Percentiles rank a stretch among this genome's conserved stretches.
These are phyloP conservation scores for Diaporthe caulivora DNA, from an alignment of 2,329 filamentous ascomycete genomes.

Conservation along the genomic window DNA sequence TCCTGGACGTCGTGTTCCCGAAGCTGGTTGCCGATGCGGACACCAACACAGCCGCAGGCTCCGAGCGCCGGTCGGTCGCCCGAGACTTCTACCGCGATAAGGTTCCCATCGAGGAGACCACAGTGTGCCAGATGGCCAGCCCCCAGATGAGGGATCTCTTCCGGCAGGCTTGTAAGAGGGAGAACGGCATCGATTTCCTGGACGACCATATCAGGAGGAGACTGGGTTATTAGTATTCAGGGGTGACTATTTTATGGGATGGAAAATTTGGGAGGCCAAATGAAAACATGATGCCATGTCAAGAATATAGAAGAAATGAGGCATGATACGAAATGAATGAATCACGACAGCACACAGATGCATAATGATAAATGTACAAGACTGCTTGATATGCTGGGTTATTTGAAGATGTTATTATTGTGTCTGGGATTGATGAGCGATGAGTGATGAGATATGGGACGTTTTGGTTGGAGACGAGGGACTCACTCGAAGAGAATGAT, in stretches of 20 bases:
- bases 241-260: background rate
- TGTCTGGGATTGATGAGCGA: background rate
- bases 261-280: background rate
- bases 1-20: constrained; percentile 82
- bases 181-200: constrained; percentile 74
- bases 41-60: constrained; percentile 41
- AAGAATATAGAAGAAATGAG: constrained; percentile 14
- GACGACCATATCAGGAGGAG: constrained; percentile 68
- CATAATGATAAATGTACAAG: constrained; percentile 6
- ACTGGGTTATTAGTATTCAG: constrained; percentile 51
- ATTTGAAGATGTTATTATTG: background rate
- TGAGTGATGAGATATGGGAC: background rate
- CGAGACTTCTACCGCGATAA: constrained; percentile 74
- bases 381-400: background rate
- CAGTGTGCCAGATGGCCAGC: constrained; percentile 84
- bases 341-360: background rate
- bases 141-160: constrained; percentile 83
- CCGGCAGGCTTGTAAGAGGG: constrained; percentile 71
- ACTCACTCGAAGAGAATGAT: no score
- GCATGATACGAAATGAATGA: constrained; percentile 20
- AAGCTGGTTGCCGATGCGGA: constrained; percentile 62
- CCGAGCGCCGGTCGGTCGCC: constrained; percentile 58
- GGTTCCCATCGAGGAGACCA: constrained; percentile 63
- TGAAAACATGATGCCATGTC: background rate
- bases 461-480: no score